phyloP scores from a whole-genome alignment of 768 basidiomycete genomes.

The Plicaturopsis crispa region DNA sequence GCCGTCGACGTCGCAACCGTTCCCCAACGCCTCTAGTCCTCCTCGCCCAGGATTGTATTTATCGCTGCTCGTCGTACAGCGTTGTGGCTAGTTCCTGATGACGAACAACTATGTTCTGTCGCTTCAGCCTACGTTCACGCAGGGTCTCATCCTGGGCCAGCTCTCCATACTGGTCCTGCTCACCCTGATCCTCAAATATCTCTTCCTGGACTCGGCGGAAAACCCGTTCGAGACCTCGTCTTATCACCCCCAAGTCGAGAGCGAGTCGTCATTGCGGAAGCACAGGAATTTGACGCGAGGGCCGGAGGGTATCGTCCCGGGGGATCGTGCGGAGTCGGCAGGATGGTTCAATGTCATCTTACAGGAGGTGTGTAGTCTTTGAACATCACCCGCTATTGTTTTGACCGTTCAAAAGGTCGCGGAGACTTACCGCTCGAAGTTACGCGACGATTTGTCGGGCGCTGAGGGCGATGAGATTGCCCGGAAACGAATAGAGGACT shows the following conservation, averaged over 20 bases:
- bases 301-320: constrained; percentile 9
- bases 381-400: constrained; percentile 1
- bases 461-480: constrained; percentile 79
- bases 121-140: constrained; percentile 87
- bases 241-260: constrained; percentile 53
- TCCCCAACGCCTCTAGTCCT: no score
- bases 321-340: constrained; percentile 53
- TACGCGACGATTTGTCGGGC: constrained; percentile 64
- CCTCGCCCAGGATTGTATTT: no score
- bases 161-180: constrained; percentile 77
- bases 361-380: constrained; percentile 44
- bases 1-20: neutral
- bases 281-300: constrained; percentile 14
- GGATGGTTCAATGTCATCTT: constrained; percentile 90
- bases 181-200: constrained; percentile 81
- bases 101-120: constrained; percentile 58
- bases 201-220: constrained; percentile 81
- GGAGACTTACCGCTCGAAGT: constrained; percentile 68
- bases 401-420: constrained; percentile 40
- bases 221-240: constrained; percentile 46
- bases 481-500: constrained; percentile 70
- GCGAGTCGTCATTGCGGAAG: constrained; percentile 34
- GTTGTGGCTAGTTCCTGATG: no score
- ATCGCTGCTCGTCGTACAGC: no score
- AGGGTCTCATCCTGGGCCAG: constrained; percentile 90